Evolutionary conservation across 2,329 filamentous ascomycete species (phyloP), one percentile per base, ranked within the genome.

Genomic region (Arthroderma sp.): DNA sequence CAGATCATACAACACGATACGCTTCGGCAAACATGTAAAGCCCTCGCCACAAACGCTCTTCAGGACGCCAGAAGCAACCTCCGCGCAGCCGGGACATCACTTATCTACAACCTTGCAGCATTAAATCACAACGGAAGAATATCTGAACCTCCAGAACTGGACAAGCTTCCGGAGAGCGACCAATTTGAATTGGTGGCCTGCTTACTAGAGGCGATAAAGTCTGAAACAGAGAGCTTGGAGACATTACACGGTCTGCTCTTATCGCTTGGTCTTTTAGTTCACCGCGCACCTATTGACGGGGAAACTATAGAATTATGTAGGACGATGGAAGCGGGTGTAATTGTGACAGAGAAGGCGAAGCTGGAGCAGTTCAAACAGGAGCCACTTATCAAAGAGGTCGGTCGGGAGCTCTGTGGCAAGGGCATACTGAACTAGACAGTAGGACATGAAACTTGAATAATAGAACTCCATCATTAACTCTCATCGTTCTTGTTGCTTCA

Each of bases 171-270:
- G 0, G 82, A 86, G 33, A 75, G 72, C 2, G 79, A 83, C 47
- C 82, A 91, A 57, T 76, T 93, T 1, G 87, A 94, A 61, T 68
- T 96, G 4, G 78, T 83, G 0, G 88, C 88, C 0, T 83, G 84
- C 1, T 66, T 91, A 5, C 66, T 94, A 1, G 87, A 95, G 62
- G 82, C 83, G 1, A 76, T 89, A 0, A 60, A 59, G 11, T 62
- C 63, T 4, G 74, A 77, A 48, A 62, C 62, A 39, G 60, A 73
- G 51, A 73, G 66, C 59, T 61, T 61, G 7, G 87, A 94, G 55
- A 83, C 83, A 0, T 63, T 88, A 9, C 83, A 83, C 56, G 86
- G 86, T 0, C 77, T 88, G 61, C 55, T 94, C 31, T 69, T 87
- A 10, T 82, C 83, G 1, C 61, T 94, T 11, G 89, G 87, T 0